A percentile compares a stretch with the other conserved stretches of the same genome.
Conservation (phyloP, 176 grass and related monocot species). For the Aechmea fasciata region DNA sequence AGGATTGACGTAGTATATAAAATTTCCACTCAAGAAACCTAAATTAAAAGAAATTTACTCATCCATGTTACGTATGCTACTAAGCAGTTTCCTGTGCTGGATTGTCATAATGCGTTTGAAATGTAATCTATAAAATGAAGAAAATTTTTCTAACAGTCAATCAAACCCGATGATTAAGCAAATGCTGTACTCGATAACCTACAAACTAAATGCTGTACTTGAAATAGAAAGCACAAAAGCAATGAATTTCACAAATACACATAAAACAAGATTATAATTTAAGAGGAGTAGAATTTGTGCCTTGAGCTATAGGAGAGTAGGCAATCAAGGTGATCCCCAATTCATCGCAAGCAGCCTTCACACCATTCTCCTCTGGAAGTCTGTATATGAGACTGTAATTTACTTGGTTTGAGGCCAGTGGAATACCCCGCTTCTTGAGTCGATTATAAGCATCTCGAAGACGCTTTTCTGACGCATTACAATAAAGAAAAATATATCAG, state of each 20-base stretch:
- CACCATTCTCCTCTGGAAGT: slow-evolving; percentile 51
- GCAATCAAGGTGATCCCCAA: slow-evolving; percentile 67
- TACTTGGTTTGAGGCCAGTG: slow-evolving; percentile 65
- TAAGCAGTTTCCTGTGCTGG: not conserved
- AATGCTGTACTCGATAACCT: not conserved
- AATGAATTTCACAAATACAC: not conserved
- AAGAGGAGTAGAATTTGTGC: slow-evolving; percentile 13
- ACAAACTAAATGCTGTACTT: not conserved
- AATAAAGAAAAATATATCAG: not conserved
- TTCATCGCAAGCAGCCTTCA: slow-evolving; percentile 63
- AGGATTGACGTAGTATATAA: not conserved
- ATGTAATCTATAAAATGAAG: too few species aligned
- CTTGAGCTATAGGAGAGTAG: slow-evolving; percentile 71
- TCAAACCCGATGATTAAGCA: too few species aligned
- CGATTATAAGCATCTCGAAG: slow-evolving; percentile 49
- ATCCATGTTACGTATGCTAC: not conserved
- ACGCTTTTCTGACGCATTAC: slow-evolving; percentile 34
- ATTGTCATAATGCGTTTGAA: too few species aligned
- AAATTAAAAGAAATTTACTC: not conserved
- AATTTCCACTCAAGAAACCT: not conserved
- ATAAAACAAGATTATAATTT: not conserved
- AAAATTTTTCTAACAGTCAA: too few species aligned
- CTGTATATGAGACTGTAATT: slow-evolving; percentile 76
- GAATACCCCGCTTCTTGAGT: slow-evolving; percentile 69
- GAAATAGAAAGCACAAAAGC: not conserved